These are phyloP conservation scores for Brettanomyces naardenensis DNA, from an alignment of 805 yeast species.

Conservation along the genomic window DNA sequence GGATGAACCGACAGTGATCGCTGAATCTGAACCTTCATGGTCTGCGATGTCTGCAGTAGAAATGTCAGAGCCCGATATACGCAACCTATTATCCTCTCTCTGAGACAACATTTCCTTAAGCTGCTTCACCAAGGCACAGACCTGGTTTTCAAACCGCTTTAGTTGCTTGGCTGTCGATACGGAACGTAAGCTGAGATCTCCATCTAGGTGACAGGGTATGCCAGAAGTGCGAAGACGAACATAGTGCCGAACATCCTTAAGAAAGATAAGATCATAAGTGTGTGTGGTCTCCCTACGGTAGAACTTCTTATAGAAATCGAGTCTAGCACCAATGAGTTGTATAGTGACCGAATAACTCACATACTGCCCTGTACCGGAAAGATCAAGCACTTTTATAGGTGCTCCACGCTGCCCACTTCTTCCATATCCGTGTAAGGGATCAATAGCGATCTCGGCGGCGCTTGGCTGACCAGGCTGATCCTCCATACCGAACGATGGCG, in stretches of 20 bases:
- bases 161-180: constrained; percentile 10
- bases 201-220: background rate
- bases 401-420: constrained; percentile 37
- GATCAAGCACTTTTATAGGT: constrained; percentile 44
- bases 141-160: constrained; percentile 7
- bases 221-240: constrained; percentile 13
- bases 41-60: no score
- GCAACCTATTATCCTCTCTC: no score
- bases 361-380: constrained; percentile 31
- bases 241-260: constrained; percentile 14
- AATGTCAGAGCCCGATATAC: no score
- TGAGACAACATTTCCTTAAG: no score
- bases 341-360: constrained; percentile 46
- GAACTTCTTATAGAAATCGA: constrained; percentile 19
- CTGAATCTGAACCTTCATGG: no score
- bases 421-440: constrained; percentile 45
- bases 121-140: background rate
- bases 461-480: constrained; percentile 19
- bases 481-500: constrained; percentile 35
- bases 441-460: constrained; percentile 19
- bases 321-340: constrained; percentile 41
- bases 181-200: constrained; percentile 6
- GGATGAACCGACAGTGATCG: no score
- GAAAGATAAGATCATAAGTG: constrained; percentile 13
- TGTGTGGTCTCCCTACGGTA: constrained; percentile 12